Percentiles rank a stretch among this genome's conserved stretches.
These are phyloP conservation scores for Phylloporus sp. DNA, from an alignment of 1,284 basidiomycete genomes.

Conservation along the genomic window DNA sequence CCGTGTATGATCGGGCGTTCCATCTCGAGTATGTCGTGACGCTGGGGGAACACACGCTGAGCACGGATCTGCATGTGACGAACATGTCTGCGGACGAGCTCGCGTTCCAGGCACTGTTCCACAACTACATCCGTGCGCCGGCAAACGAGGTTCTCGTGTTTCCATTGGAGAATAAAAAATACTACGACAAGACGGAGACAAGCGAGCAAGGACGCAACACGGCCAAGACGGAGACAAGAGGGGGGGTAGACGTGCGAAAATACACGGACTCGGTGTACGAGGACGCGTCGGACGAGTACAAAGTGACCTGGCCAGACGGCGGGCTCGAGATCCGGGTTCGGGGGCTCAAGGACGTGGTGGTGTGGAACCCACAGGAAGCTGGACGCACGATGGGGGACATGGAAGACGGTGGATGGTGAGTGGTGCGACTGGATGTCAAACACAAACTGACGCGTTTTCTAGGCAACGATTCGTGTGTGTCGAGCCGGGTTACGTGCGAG, in stretches of 20 bases:
- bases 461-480: conserved; percentile 86
- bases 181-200: conserved; percentile 78
- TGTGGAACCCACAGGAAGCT: conserved; percentile 85
- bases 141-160: conserved; percentile 59
- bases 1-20: conserved; percentile 66
- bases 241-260: conserved; percentile 61
- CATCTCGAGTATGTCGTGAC: conserved; percentile 80
- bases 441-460: too few relatives aligned
- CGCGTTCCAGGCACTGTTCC: conserved; percentile 87
- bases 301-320: conserved; percentile 62
- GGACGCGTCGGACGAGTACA: conserved; percentile 58
- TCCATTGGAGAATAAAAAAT: conserved; percentile 63
- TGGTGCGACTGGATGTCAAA: not conserved
- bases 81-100: conserved; percentile 65
- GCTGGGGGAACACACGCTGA: conserved; percentile 73
- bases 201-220: conserved; percentile 52
- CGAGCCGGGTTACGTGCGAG: conserved; percentile 83
- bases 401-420: conserved; percentile 84
- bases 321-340: conserved; percentile 59
- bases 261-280: conserved; percentile 81
- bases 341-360: conserved; percentile 76
- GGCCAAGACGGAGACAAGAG: conserved; percentile 64
- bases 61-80: conserved; percentile 78
- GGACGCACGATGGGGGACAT: conserved; percentile 83
- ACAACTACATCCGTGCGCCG: conserved; percentile 82